A percentile compares a stretch with the other conserved stretches of the same genome.
Conservation (phyloP, 2,329 filamentous ascomycete genomes). For the Coniochaeta sp. region DNA sequence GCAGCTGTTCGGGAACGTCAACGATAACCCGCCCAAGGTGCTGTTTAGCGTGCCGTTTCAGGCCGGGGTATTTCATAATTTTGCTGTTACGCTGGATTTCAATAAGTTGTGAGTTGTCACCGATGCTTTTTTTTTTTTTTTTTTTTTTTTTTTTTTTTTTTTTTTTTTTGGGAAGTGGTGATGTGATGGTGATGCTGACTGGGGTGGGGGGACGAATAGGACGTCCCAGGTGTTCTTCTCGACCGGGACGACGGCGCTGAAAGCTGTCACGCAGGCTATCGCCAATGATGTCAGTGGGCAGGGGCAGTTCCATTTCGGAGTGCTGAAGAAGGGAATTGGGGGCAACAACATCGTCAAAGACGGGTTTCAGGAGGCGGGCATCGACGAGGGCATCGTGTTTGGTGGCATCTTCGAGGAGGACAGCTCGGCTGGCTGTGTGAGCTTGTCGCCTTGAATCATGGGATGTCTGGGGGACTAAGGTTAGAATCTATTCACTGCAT, state of each 20-base stretch:
- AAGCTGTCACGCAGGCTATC: slow-evolving; percentile 35
- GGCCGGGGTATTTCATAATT: slow-evolving; percentile 51
- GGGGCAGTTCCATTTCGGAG: slow-evolving; percentile 55
- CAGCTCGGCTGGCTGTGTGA: slow-evolving; percentile 31
- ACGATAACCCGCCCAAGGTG: slow-evolving; percentile 29
- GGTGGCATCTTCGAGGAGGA: slow-evolving; percentile 47
- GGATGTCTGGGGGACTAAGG: neutral
- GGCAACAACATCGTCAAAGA: slow-evolving; percentile 36
- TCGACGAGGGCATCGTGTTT: slow-evolving; percentile 46
- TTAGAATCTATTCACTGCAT: too few species aligned
- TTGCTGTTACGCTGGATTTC: slow-evolving; percentile 52
- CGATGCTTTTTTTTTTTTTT: slow-evolving; percentile 4
- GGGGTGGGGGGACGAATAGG: slow-evolving; percentile 29
- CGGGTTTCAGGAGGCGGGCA: slow-evolving; percentile 38
- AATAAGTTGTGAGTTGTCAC: slow-evolving; percentile 42
- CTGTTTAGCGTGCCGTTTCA: slow-evolving; percentile 45
- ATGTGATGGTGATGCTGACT: neutral
- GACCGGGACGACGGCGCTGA: slow-evolving; percentile 33
- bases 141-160: slow-evolving; percentile 6
- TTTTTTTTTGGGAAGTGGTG: neutral
- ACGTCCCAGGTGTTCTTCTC: slow-evolving; percentile 53
- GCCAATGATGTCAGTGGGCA: slow-evolving; percentile 46
- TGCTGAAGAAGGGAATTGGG: slow-evolving; percentile 52
- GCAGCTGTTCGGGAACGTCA: slow-evolving; percentile 39
- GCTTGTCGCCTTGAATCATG: slow-evolving; percentile 17